These are phyloP conservation scores for Fusarium nurragi DNA, from an alignment of 2,329 filamentous ascomycete genomes.

Conservation along the genomic window DNA sequence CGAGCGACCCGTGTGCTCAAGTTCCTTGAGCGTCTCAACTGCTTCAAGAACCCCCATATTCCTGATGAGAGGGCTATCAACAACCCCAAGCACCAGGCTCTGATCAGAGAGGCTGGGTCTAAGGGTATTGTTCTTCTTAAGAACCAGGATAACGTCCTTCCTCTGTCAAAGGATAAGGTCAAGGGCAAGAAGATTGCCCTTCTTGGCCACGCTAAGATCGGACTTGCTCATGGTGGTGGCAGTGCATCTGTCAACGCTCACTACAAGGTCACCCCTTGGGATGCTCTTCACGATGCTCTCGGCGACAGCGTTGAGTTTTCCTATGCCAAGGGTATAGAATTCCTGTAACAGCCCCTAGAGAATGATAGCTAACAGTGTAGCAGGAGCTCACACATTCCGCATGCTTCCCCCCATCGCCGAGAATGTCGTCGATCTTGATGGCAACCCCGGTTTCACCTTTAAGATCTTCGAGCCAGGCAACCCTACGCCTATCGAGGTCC, in stretches of 20 bases:
- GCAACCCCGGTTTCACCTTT: constrained; percentile 47
- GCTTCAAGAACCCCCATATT: constrained; percentile 45
- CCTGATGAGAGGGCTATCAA: constrained; percentile 45
- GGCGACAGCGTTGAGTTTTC: constrained; percentile 43
- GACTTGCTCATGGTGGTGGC: constrained; percentile 51
- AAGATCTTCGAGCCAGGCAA: constrained; percentile 45
- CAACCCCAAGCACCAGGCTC: constrained; percentile 46
- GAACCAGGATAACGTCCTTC: constrained; percentile 67
- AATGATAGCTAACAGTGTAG: not conserved
- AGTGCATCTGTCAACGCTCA: constrained; percentile 50
- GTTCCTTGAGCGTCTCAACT: constrained; percentile 44
- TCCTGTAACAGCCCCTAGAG: rapidly evolving
- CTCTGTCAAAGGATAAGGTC: constrained; percentile 56
- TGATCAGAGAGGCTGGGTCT: constrained; percentile 46
- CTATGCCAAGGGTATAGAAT: constrained; percentile 44
- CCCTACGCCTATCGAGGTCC: constrained; percentile 38
- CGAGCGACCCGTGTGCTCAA: constrained; percentile 46
- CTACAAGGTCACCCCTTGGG: constrained; percentile 49
- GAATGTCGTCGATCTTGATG: constrained; percentile 46
- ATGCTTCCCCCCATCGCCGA: constrained; percentile 41
- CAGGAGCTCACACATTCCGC: constrained; percentile 44
- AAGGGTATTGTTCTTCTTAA: constrained; percentile 72
- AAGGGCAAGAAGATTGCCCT: constrained; percentile 48
- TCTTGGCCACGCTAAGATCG: constrained; percentile 49
- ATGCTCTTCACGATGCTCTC: constrained; percentile 45